A percentile compares a stretch with the other conserved stretches of the same genome.
Conservation (phyloP, 2,329 filamentous ascomycete genomes). For the Penicillium fuscoglaucum region DNA sequence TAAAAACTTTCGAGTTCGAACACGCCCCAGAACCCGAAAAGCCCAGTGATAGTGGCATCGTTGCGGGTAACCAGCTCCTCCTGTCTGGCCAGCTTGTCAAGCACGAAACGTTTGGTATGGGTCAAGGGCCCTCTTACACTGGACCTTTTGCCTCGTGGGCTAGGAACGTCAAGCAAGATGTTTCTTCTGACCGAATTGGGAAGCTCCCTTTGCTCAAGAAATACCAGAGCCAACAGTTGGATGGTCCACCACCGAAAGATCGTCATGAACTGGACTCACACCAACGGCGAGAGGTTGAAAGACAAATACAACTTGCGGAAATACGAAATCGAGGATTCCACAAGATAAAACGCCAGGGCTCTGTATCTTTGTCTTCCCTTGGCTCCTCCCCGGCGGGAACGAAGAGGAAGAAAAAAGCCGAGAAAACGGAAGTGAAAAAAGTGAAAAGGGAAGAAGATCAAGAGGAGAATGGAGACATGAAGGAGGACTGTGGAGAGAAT, state of each 20-base stretch:
- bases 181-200: constrained; percentile 23
- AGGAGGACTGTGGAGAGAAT: neutral
- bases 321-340: constrained; percentile 30
- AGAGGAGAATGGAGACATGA: neutral
- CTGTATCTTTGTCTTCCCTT: neutral
- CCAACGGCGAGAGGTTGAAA: constrained; percentile 19
- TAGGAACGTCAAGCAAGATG: constrained; percentile 25
- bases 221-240: constrained; percentile 34
- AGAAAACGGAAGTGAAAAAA: neutral
- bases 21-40: constrained; percentile 18
- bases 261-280: constrained; percentile 25
- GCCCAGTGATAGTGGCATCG: constrained; percentile 18
- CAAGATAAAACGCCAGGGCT: constrained; percentile 19
- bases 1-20: constrained; percentile 28
- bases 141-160: constrained; percentile 47
- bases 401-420: neutral
- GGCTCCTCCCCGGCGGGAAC: neutral
- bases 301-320: constrained; percentile 29
- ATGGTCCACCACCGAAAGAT: constrained; percentile 23
- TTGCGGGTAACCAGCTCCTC: constrained; percentile 31
- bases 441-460: neutral
- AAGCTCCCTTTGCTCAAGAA: constrained; percentile 28
- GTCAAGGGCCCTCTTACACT: constrained; percentile 42
- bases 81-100: constrained; percentile 34
- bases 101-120: constrained; percentile 41